Evolutionary conservation across 1,284 basidiomycete species (phyloP), one percentile per base, ranked within the genome.

Genomic region (Fomitopsis schrenkii): DNA sequence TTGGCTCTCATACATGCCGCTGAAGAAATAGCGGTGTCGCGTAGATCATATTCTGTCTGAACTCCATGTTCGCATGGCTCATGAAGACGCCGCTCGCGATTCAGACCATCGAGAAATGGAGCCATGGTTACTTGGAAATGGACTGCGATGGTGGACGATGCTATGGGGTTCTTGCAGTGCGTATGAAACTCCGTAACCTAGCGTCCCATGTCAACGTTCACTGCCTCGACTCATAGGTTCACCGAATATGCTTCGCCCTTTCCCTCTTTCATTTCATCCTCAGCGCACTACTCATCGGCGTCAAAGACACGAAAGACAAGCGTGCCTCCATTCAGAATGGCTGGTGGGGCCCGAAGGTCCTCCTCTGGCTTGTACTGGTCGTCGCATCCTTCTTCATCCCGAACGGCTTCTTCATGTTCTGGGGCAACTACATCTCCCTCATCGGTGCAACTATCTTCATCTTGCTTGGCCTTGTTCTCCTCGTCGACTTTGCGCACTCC

Each of bases 291-390:
- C 85, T 99, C 35, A 83, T 98, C 63, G 94, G 94, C 30, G 92
- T 99, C 7, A 85, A 87, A 67, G 91, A 96, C 71, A 98, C 97
- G 5, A 86, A 90, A 62, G 88, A 95, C 63, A 95, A 94, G 74
- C 86, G 97, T 22, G 94, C 97, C 1, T 89, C 94, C 12, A 88
- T 99, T 62, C 97, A 99, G 80, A 99, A 99, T 73, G 97, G 97
- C 91, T 99, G 96, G 96, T 99, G 97, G 97, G 97, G 97, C 40
- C 96, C 95, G 14, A 99, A 99, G 74, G 87, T 95, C 40, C 80
- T 98, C 54, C 79, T 91, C 5, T 96, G 94, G 94, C 70, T 95
- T 30, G 68, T 91, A 60, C 82, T 97, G 58, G 78, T 97, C 62
- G 78, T 83, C 52, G 75, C 93, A 30, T 91, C 90, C 5, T 99